Evolutionary conservation across 164 flowering plant genomes (phyloP).

Genomic region (Piper betle): DNA sequence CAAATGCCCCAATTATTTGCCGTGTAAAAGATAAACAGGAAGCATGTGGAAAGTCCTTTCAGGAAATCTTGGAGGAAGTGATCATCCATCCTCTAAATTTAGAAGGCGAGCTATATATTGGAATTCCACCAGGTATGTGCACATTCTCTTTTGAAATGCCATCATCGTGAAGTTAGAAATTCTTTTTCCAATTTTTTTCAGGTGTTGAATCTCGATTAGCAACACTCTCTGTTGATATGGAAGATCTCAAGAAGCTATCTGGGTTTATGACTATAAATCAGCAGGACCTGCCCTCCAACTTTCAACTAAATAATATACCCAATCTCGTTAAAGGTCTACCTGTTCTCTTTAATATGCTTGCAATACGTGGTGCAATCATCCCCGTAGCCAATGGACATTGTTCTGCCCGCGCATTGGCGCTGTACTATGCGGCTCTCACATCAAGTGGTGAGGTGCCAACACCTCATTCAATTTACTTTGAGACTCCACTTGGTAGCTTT

Average conservation of each 20-base stretch:
- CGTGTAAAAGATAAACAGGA: constrained; percentile 27
- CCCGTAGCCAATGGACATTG: constrained; percentile 96
- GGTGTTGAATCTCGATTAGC: constrained; percentile 97
- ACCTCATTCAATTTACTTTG: constrained; percentile 44
- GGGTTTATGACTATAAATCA: constrained; percentile 10
- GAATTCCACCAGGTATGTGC: constrained; percentile 82
- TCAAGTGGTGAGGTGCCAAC: constrained; percentile 66
- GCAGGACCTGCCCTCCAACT: constrained; percentile 43
- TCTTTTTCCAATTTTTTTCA: constrained; percentile 12
- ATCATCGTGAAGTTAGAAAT: not conserved
- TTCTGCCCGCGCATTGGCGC: constrained; percentile 98
- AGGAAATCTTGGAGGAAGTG: constrained; percentile 87
- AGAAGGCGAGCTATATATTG: constrained; percentile 84
- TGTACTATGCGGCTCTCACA: constrained; percentile 81
- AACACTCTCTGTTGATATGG: constrained; percentile 53
- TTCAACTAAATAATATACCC: constrained; percentile 33
- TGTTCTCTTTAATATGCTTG: constrained; percentile 51
- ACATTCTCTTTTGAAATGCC: not conserved
- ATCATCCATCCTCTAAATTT: constrained; percentile 66
- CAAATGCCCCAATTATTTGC: not conserved
- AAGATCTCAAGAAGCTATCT: constrained; percentile 36
- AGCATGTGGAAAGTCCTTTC: constrained; percentile 85
- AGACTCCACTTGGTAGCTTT: constrained; percentile 74
- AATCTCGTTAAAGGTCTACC: constrained; percentile 40
- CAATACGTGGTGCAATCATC: constrained; percentile 75